Evolutionary conservation across 768 basidiomycete genomes (phyloP), one percentile per base, ranked within the genome.

Genomic region (Boletus bicolor): DNA sequence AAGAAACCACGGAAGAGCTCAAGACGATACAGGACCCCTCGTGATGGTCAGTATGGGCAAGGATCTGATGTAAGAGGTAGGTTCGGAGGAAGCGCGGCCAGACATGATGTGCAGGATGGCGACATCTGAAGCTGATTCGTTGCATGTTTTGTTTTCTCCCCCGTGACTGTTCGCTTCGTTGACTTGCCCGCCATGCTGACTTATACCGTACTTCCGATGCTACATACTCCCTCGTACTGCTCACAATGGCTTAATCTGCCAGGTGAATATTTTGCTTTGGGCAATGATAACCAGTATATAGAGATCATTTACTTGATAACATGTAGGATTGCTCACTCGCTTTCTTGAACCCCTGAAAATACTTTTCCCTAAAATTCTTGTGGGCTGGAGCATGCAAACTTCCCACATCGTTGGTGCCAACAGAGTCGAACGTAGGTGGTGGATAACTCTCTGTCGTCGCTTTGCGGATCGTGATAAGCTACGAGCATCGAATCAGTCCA

Each of bases 391-490:
- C 67, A 64, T 81, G 85, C 17, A 62, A 64, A 0, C n/a, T 39
- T 47, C n/a, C 51, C 37, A 26, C 34, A 11, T 51, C 53, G 0
- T 59, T 57, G 26, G 64, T 55, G 14, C 47, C 59, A 12, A 42
- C 39, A 34, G 68, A 61, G 36, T 79, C 77, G 59, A 91, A 89
- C 3, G 74, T 72, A 4, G 89, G 88, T 0, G 79, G 78, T 1
- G 78, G 72, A 60, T 78, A 83, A 35, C 65, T 65, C 38, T 69
- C 59, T 10, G 72, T 54, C 7, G 80, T 78, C 3, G 68, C 76
- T 72, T 96, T 98, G 52, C 83, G 84, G 68, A 98, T 87, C 8
- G 96, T 98, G 51, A 98, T 90, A 17, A 99, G 78, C 93, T 96
- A 63, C 42, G n/a, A n/a, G 11, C 21, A 35, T 36, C 14, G 15